phyloP scores from a whole-genome alignment of 2,329 filamentous ascomycete species.

The Rhynchosporium graminicola region DNA sequence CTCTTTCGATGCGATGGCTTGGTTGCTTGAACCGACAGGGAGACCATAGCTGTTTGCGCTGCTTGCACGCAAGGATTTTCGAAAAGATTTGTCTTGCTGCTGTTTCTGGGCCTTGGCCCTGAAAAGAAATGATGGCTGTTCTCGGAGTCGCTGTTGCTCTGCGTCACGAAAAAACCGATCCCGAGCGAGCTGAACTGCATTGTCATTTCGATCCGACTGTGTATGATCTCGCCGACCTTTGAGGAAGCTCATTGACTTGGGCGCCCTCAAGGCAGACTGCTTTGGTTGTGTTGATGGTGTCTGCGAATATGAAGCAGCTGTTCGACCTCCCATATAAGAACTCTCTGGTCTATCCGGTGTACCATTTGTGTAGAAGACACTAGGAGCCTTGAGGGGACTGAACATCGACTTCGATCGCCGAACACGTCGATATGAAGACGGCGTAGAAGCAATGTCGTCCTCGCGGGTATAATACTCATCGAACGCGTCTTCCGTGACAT shows the following conservation, averaged over 20 bases:
- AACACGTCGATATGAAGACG: slow-evolving; percentile 51
- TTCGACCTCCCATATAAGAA: slow-evolving; percentile 17
- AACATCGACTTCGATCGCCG: slow-evolving; percentile 60
- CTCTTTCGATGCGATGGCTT: slow-evolving; percentile 35
- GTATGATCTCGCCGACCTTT: slow-evolving; percentile 34
- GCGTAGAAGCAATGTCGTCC: slow-evolving; percentile 50
- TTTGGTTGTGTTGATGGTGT: slow-evolving; percentile 34
- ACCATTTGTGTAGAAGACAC: slow-evolving; percentile 38
- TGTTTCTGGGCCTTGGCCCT: slow-evolving; percentile 41
- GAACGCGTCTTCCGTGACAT: slow-evolving; percentile 42
- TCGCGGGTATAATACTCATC: slow-evolving; percentile 51
- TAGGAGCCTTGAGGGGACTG: slow-evolving; percentile 36
- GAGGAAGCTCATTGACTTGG: slow-evolving; percentile 59
- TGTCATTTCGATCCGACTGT: slow-evolving; percentile 39
- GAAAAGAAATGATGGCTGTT: slow-evolving; percentile 50
- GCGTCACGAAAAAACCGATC: slow-evolving; percentile 43
- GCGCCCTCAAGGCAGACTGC: slow-evolving; percentile 44
- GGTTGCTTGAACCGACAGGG: slow-evolving; percentile 36
- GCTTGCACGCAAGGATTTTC: slow-evolving; percentile 53
- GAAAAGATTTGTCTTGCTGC: slow-evolving; percentile 42
- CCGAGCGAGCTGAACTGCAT: slow-evolving; percentile 43
- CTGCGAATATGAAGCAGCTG: slow-evolving; percentile 23
- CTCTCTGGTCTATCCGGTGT: slow-evolving; percentile 30
- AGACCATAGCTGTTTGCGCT: slow-evolving; percentile 44
- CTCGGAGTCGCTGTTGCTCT: slow-evolving; percentile 42